Evolutionary conservation across 1,284 basidiomycete species (phyloP).

Genomic region (Fomitiporia mediterranea): DNA sequence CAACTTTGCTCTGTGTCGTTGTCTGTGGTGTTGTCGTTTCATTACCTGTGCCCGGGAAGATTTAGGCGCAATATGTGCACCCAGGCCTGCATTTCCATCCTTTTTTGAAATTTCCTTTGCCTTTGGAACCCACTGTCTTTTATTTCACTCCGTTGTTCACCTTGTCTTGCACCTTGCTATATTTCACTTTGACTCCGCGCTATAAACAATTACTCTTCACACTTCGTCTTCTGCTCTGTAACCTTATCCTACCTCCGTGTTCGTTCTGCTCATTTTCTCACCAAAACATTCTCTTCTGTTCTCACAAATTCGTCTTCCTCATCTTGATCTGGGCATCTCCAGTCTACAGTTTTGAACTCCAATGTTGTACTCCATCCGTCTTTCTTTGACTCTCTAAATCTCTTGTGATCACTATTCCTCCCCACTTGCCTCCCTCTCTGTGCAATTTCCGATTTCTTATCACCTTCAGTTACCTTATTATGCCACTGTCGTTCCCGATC

Average conservation of each 20-base stretch:
- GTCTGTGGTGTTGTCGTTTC: constrained; percentile 16
- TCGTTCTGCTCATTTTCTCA: background rate
- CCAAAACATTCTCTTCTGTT: no score
- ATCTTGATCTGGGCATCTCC: no score
- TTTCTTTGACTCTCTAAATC: background rate
- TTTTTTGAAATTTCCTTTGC: background rate
- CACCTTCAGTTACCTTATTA: background rate
- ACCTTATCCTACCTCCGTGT: background rate
- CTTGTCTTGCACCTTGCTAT: background rate
- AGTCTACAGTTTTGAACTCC: no score
- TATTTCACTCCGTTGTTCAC: background rate
- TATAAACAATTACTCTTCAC: background rate
- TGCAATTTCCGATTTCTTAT: background rate
- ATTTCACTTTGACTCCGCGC: background rate
- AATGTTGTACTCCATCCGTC: no score
- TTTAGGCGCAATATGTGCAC: background rate
- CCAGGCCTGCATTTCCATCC: background rate
- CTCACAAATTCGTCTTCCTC: no score
- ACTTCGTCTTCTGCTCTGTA: background rate
- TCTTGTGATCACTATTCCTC: background rate
- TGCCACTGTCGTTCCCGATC: background rate
- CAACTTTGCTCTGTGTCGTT: constrained; percentile 29
- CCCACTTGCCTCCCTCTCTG: background rate
- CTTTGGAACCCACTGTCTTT: background rate
- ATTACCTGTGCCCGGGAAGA: constrained; percentile 3